Evolutionary conservation across 805 yeast genomes (phyloP), one percentile per base, ranked within the genome.

Genomic region (Starmerella stigmatis): DNA sequence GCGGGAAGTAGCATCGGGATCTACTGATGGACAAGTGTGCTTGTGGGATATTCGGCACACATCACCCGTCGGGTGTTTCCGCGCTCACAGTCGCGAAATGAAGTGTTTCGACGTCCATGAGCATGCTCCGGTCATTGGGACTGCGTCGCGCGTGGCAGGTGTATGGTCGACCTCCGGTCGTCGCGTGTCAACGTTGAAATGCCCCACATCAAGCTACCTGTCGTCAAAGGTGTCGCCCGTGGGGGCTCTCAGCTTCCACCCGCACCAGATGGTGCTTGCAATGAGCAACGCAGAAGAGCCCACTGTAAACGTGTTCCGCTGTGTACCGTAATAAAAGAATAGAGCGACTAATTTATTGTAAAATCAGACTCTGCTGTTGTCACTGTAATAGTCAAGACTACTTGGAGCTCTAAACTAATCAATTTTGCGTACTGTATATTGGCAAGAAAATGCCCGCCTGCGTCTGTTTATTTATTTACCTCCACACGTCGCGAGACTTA

Each of bases 191-290:
- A 71, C 74, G 9, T 73, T 88, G 9, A 52, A 51, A 52, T 63
- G 64, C 16, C 57, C 64, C 31, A 44, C 59, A 11, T 39, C 55
- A 16, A 54, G 58, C 37, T 64, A 63, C 48, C 50, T 57, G 51
- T 57, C 56, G 36, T 67, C 51, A 39, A 63, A 52, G 27, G 55
- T 57, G 17, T 57, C 68, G 3, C 81, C 79, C 53, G 69, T 88
- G 34, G 76, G 86, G 2, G 69, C 79, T 2, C 60, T 86, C 52
- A 69, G 80, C 0, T 75, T 92, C 57, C 98, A 92, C 61, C 98
- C 98, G 2, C 98, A 92, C 60, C 70, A 89, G 51, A 85, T 92
- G 95, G 76, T 85, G 75, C 59, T 92, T 60, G 96, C 96, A 1
- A 83, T 86, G 1, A 80, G 81, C 55, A 82, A 43, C 22, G 41